Percentiles rank a stretch among this genome's conserved stretches.
Evolutionary conservation across 352 stramenopile species (phyloP).

Genomic region (Globisporangium paroecandrum): DNA sequence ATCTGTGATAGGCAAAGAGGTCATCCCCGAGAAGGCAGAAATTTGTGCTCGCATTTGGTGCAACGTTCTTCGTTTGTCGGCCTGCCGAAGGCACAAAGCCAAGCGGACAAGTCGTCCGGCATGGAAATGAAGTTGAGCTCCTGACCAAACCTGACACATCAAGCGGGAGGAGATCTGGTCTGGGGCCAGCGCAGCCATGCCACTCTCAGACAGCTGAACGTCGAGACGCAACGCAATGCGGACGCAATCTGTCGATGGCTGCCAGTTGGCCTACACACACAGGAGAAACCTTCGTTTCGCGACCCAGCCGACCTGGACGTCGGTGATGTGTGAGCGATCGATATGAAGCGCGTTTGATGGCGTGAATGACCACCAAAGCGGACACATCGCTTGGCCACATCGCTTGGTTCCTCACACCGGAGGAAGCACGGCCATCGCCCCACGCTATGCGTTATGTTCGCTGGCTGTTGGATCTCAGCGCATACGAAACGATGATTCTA

Average conservation of each 20-base stretch:
- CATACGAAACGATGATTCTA: no score
- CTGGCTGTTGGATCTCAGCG: no score
- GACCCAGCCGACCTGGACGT: background rate
- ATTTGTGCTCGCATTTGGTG: background rate
- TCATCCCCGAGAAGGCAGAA: background rate
- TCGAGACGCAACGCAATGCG: background rate
- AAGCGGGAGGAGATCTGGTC: background rate
- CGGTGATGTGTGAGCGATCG: background rate
- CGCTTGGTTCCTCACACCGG: background rate
- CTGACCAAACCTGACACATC: background rate
- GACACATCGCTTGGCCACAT: background rate
- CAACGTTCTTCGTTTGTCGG: conserved; percentile 5
- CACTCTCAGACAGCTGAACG: conserved; percentile 3
- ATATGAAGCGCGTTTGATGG: background rate
- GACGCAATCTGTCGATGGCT: background rate
- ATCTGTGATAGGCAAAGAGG: background rate
- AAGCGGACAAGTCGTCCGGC: background rate
- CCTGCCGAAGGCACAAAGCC: background rate
- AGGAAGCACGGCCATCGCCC: background rate
- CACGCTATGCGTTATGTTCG: no score
- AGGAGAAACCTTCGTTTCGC: background rate
- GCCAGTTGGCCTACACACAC: no score
- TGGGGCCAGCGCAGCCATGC: background rate
- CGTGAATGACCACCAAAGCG: background rate
- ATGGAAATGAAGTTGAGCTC: no score